A percentile compares a stretch with the other conserved stretches of the same genome.
phyloP scores from a whole-genome alignment of 2,329 filamentous ascomycete genomes.

The Fusarium avenaceum region DNA sequence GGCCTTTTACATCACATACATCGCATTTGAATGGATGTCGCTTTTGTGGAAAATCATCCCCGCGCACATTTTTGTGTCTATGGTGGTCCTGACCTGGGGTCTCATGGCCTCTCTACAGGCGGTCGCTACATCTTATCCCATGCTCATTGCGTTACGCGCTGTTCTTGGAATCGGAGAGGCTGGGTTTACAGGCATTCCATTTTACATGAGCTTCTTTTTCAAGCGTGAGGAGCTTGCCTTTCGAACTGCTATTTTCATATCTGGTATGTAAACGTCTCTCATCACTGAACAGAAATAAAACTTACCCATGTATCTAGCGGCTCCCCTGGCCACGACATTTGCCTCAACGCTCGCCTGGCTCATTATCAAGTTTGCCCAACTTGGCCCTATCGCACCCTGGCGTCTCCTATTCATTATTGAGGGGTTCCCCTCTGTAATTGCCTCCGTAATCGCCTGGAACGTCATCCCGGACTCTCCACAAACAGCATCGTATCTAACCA shows the following conservation, averaged over 20 bases:
- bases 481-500: constrained; percentile 72
- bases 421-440: constrained; percentile 84
- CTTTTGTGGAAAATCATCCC: constrained; percentile 72
- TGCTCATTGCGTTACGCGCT: constrained; percentile 67
- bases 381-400: constrained; percentile 82
- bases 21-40: constrained; percentile 75
- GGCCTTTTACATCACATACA: constrained; percentile 74
- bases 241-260: constrained; percentile 87
- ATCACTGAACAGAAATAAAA: constrained; percentile 8
- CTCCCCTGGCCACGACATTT: constrained; percentile 81
- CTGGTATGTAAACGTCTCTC: constrained; percentile 60
- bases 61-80: constrained; percentile 69
- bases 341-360: constrained; percentile 83
- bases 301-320: constrained; percentile 65
- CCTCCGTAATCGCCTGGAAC: constrained; percentile 79
- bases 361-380: constrained; percentile 77
- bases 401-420: constrained; percentile 87
- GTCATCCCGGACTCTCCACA: constrained; percentile 82
- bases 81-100: constrained; percentile 83
- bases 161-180: constrained; percentile 75
- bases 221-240: constrained; percentile 81
- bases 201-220: constrained; percentile 76
- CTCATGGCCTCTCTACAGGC: constrained; percentile 80
- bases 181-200: constrained; percentile 73
- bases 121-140: constrained; percentile 73